These are phyloP conservation scores for Phlegmacium glaucopus DNA, from an alignment of 768 basidiomycete genomes.

Conservation along the genomic window DNA sequence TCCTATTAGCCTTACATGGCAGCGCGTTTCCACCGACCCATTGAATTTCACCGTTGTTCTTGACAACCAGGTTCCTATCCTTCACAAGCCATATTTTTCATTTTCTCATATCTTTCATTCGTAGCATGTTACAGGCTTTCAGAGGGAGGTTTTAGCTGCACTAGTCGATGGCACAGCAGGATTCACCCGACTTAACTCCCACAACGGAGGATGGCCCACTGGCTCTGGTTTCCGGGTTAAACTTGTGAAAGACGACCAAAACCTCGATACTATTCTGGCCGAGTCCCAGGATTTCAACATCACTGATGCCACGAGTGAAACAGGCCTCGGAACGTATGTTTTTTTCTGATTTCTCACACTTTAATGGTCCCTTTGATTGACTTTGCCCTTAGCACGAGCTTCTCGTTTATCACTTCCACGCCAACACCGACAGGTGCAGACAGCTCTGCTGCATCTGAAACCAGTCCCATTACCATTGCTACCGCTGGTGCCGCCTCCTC, in stretches of 20 bases:
- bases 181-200: conserved; percentile 42
- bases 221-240: conserved; percentile 69
- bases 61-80: conserved; percentile 50
- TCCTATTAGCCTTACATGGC: conserved; percentile 51
- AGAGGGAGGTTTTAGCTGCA: conserved; percentile 49
- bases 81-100: neutral
- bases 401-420: conserved; percentile 7
- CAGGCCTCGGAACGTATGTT: conserved; percentile 18
- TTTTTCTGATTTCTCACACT: conserved; percentile 1
- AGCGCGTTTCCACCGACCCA: conserved; percentile 61
- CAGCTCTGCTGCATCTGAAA: conserved; percentile 8
- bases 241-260: conserved; percentile 47
- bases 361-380: neutral
- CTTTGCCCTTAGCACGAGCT: neutral
- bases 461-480: conserved; percentile 17
- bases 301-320: conserved; percentile 16
- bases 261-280: conserved; percentile 56
- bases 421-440: conserved; percentile 7
- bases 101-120: neutral
- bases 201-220: conserved; percentile 61
- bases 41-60: conserved; percentile 68
- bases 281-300: conserved; percentile 66
- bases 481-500: conserved; percentile 19
- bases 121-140: conserved; percentile 32
- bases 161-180: conserved; percentile 48